Percentiles rank a stretch among this genome's conserved stretches.
Conservation (phyloP, 768 basidiomycete species). For the Suillus paluster region DNA sequence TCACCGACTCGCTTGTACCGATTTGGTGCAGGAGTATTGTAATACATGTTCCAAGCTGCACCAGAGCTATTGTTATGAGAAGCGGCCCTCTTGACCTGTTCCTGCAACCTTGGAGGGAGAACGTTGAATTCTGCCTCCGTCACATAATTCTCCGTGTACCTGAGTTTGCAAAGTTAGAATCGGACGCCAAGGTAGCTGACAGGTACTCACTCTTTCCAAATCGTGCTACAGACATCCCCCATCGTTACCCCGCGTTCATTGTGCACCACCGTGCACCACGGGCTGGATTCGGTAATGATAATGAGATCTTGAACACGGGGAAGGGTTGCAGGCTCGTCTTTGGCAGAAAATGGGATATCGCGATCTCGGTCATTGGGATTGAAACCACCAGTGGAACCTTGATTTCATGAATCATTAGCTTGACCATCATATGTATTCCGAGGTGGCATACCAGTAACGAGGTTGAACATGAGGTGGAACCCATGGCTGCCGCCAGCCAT, state of each 20-base stretch:
- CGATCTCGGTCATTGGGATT: conserved; percentile 62
- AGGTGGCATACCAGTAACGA: conserved; percentile 58
- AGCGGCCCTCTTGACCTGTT: conserved; percentile 70
- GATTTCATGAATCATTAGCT: neutral
- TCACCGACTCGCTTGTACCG: conserved; percentile 66
- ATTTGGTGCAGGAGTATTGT: conserved; percentile 48
- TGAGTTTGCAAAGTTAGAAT: conserved; percentile 32
- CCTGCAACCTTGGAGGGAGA: conserved; percentile 67
- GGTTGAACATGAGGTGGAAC: conserved; percentile 75
- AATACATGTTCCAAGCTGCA: conserved; percentile 50
- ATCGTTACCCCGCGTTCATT: conserved; percentile 78
- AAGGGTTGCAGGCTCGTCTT: conserved; percentile 72
- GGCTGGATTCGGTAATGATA: conserved; percentile 62
- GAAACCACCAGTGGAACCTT: conserved; percentile 66
- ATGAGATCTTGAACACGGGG: conserved; percentile 64
- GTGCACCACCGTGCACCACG: conserved; percentile 80
- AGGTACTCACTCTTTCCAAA: conserved; percentile 74
- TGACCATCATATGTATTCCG: neutral
- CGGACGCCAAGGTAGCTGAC: neutral
- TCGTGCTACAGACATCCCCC: conserved; percentile 69
- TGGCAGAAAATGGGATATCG: conserved; percentile 55
- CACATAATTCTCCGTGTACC: conserved; percentile 71
- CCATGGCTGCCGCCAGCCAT: conserved; percentile 50
- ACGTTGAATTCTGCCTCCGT: conserved; percentile 67
- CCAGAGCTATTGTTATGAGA: conserved; percentile 37